Evolutionary conservation across 805 yeast species (phyloP), one percentile per base, ranked within the genome.

Genomic region (Metschnikowia baotianmanensis): DNA sequence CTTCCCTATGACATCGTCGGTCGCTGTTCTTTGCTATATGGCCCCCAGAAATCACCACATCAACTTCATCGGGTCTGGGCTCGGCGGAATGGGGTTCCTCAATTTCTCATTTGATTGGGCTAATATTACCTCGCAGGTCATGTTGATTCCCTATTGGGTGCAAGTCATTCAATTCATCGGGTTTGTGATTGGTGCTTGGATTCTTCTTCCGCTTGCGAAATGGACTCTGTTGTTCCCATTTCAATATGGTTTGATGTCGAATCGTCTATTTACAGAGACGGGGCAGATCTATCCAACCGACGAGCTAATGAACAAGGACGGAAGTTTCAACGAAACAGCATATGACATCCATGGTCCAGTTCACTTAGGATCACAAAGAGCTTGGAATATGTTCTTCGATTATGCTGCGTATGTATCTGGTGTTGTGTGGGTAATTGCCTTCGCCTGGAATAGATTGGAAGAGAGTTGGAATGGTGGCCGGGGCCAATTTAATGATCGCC

Each of bases 91-190:
- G 65, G 79, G 79, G 5, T 53, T 75, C 24, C 52, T 74, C 40
- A 75, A 75, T 45, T 55, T 74, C 18, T 60, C 78, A 1, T 57
- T 75, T 23, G 79, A 75, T 45, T 75, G 80, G 79, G 71, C 77
- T 39, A 75, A 75, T 47, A 72, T 75, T 37, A 71, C 79, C 1
- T 72, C 77, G 0, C 52, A 60, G 6, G 75, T 75, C 31, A 69
- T 75, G 77, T 49, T 74, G 48, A 63, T 65, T 35, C 80, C 80
- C 1, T 75, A 74, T 51, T 74, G 78, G 78, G 70, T 76, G 13
- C 76, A 71, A 38, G 69, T 68, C 13, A 61, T 74, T 32, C 74
- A 74, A 47, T 75, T 75, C 51, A 43, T 59, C 6, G 79, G 74
- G 1, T 75, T 72, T 60, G 68, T 61, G 0, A 12, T 65, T 13